Conservation (phyloP, 2,329 filamentous ascomycete species). For the Ophiocordyceps unilateralis region DNA sequence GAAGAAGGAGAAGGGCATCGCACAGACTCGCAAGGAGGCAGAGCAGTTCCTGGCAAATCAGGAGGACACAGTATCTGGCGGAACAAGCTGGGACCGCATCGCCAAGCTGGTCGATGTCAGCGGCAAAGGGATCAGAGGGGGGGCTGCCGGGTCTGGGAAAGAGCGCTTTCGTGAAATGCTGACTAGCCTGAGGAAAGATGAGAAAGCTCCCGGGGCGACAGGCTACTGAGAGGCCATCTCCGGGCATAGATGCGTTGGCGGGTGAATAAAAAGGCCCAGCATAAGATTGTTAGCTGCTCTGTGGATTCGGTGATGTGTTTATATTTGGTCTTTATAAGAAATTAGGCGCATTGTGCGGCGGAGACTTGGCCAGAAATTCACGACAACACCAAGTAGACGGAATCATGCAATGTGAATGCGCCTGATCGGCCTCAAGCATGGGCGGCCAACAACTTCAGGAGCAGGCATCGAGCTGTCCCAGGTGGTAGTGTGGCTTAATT, state of each 20-base stretch:
- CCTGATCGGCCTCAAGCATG: neutral
- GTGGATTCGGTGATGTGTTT: neutral
- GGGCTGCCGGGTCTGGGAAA: conserved; percentile 81
- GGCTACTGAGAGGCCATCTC: conserved; percentile 31
- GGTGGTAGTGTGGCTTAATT: conserved; percentile 16
- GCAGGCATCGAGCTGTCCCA: no score
- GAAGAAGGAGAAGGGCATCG: conserved; percentile 87
- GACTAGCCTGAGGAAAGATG: conserved; percentile 76
- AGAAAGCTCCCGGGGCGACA: conserved; percentile 57
- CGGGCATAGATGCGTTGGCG: neutral
- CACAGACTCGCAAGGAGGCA: conserved; percentile 77
- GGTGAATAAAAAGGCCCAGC: neutral
- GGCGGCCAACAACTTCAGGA: no score
- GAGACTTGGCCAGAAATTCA: neutral
- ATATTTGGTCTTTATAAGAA: neutral
- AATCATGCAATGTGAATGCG: neutral
- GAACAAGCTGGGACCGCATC: conserved; percentile 97
- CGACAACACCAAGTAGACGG: neutral
- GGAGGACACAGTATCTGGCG: conserved; percentile 85
- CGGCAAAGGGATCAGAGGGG: conserved; percentile 77
- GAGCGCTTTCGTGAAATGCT: conserved; percentile 88
- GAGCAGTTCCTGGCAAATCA: conserved; percentile 79
- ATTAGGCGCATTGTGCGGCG: neutral
- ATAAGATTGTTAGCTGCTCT: neutral
- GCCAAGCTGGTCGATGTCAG: conserved; percentile 94